phyloP scores from a whole-genome alignment of 139 green algal species.

The Chlorella sp. region DNA sequence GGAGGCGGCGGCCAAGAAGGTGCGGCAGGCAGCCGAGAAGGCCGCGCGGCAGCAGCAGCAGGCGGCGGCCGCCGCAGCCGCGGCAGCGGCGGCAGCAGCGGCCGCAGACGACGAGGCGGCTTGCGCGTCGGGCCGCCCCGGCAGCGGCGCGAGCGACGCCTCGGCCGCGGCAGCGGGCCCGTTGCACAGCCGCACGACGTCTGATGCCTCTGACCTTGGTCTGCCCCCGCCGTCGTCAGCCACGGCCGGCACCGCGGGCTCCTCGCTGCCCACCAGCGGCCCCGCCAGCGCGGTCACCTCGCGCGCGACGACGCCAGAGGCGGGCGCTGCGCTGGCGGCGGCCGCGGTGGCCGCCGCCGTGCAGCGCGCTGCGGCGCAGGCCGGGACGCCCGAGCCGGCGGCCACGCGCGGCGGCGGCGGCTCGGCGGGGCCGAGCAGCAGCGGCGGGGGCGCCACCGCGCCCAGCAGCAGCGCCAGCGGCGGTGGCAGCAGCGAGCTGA shows the following conservation, averaged over 20 bases:
- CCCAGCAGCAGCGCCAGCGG: not conserved
- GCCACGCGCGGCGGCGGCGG: not conserved
- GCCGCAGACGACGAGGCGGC: not conserved
- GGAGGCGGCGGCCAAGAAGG: not conserved
- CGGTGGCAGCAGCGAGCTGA: constrained; percentile 1
- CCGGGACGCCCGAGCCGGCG: not conserved
- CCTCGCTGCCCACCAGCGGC: not conserved
- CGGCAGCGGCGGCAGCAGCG: not conserved
- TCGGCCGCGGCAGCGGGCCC: constrained; percentile 3
- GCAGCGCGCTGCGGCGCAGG: not conserved
- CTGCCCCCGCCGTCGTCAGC: too few species aligned
- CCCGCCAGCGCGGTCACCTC: not conserved
- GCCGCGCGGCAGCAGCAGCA: not conserved
- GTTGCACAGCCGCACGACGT: constrained; percentile 1
- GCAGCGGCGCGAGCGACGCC: not conserved
- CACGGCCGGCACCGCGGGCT: too few species aligned
- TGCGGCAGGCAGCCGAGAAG: constrained; percentile 6
- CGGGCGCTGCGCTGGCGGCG: constrained; percentile 1
- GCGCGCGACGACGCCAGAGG: not conserved
- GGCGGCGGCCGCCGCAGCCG: not conserved
- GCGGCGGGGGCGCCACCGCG: not conserved
- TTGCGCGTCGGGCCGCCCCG: not conserved
- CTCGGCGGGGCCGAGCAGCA: not conserved
- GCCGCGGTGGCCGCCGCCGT: not conserved
- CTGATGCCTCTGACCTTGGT: not conserved